phyloP scores from a whole-genome alignment of 257 asterid species.

The Fraxinus cuspidata region DNA sequence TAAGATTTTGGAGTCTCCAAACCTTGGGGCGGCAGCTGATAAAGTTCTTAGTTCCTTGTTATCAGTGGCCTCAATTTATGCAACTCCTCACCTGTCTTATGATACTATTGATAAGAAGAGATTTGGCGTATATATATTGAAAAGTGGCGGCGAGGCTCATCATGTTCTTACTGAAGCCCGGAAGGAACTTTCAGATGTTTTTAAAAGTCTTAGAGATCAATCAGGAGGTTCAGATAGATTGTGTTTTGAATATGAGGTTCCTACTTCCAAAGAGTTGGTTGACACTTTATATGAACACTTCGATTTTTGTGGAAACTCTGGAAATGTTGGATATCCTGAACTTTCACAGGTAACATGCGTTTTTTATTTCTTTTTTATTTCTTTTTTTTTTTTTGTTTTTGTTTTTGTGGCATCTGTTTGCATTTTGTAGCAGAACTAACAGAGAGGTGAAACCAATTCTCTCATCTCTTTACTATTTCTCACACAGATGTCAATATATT shows the following conservation, averaged over 20 bases:
- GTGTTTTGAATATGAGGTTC: conserved; percentile 53
- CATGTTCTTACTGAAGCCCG: conserved; percentile 53
- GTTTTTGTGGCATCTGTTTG: conserved; percentile 23
- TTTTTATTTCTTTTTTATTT: neutral
- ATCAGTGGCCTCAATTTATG: conserved; percentile 56
- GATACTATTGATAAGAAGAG: conserved; percentile 37
- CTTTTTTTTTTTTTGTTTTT: conserved; percentile 3
- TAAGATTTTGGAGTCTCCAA: conserved; percentile 52
- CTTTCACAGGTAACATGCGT: conserved; percentile 65
- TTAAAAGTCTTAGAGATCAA: conserved; percentile 42
- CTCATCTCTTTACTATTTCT: conserved; percentile 12
- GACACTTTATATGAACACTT: conserved; percentile 49
- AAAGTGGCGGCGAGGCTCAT: conserved; percentile 35
- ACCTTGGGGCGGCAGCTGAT: conserved; percentile 55
- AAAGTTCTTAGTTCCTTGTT: conserved; percentile 52
- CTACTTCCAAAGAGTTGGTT: conserved; percentile 70
- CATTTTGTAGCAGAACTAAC: conserved; percentile 26
- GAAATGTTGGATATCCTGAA: conserved; percentile 46
- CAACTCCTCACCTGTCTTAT: conserved; percentile 38
- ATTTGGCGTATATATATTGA: conserved; percentile 29
- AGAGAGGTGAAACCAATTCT: conserved; percentile 13
- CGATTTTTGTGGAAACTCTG: conserved; percentile 40
- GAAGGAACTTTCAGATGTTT: conserved; percentile 59
- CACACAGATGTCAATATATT: neutral
- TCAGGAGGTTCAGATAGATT: conserved; percentile 45